A percentile compares a stretch with the other conserved stretches of the same genome.
These are phyloP conservation scores for Candida maesae DNA, from an alignment of 805 yeast species.

Conservation along the genomic window DNA sequence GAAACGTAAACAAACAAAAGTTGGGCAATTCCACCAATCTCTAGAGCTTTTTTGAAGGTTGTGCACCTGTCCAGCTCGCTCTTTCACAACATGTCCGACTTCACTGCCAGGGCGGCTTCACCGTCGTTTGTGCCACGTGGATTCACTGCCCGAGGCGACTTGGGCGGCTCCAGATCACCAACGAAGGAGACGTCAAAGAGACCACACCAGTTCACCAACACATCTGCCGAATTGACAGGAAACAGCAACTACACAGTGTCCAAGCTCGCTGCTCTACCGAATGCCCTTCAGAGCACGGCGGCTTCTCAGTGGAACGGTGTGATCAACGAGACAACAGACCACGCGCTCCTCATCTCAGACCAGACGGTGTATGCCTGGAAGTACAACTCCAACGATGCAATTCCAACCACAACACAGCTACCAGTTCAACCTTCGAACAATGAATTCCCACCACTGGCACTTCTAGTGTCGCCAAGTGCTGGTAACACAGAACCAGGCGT, in stretches of 20 bases:
- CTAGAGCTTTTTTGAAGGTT: too few relatives aligned
- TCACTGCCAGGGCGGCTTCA: constrained; percentile 4
- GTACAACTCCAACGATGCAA: constrained; percentile 55
- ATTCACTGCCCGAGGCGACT: constrained; percentile 7
- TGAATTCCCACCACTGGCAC: constrained; percentile 46
- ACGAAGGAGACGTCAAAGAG: constrained; percentile 10
- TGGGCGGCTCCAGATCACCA: constrained; percentile 3
- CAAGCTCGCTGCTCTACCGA: constrained; percentile 54
- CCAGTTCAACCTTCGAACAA: constrained; percentile 28
- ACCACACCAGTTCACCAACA: constrained; percentile 22
- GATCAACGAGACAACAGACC: constrained; percentile 28
- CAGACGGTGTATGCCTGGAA: constrained; percentile 63
- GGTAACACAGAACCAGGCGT: constrained; percentile 63
- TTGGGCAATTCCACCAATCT: not conserved
- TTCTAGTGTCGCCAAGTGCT: constrained; percentile 53
- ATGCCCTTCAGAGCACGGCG: constrained; percentile 8
- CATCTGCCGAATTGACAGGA: constrained; percentile 48
- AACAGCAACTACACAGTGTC: constrained; percentile 56
- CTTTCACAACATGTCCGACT: constrained; percentile 2
- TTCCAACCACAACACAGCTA: constrained; percentile 55
- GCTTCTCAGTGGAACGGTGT: constrained; percentile 21
- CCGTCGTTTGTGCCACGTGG: constrained; percentile 14
- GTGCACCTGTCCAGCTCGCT: too few relatives aligned
- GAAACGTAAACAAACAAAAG: constrained; percentile 12
- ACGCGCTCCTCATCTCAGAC: constrained; percentile 30